These are phyloP conservation scores for Oryza rufipogon DNA, from an alignment of 176 grass and related monocot species.

Conservation along the genomic window DNA sequence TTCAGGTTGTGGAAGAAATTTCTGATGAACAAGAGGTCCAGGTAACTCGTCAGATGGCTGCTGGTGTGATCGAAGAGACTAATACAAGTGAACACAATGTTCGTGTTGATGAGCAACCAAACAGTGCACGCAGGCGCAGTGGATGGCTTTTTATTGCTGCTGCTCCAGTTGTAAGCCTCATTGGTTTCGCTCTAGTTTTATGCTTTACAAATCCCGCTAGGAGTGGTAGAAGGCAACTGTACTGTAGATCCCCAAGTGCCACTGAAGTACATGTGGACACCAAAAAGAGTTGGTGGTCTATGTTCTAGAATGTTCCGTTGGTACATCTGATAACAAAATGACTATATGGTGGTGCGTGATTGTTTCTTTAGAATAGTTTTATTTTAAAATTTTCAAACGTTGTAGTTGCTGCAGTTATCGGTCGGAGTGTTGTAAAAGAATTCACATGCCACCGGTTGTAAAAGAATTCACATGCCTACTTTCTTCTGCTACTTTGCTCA, in stretches of 20 bases:
- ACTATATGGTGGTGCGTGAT: neutral
- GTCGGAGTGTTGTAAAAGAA: neutral
- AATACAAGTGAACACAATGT: slow-evolving; percentile 26
- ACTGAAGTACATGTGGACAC: slow-evolving; percentile 37
- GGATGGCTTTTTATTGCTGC: slow-evolving; percentile 69
- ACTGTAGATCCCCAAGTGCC: slow-evolving; percentile 37
- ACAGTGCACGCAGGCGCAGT: slow-evolving; percentile 21
- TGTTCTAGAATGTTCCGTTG: slow-evolving; percentile 57
- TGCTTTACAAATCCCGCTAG: slow-evolving; percentile 69
- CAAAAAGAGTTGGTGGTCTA: slow-evolving; percentile 86
- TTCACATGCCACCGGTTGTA: neutral
- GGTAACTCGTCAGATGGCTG: slow-evolving; percentile 26
- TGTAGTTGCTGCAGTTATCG: neutral
- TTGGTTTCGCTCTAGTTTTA: slow-evolving; percentile 74
- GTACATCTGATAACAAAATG: slow-evolving; percentile 2
- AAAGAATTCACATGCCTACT: neutral
- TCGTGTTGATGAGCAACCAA: slow-evolving; percentile 41
- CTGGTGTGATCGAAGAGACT: slow-evolving; percentile 27
- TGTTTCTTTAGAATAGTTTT: slow-evolving; percentile 12
- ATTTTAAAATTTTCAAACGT: slow-evolving; percentile 10
- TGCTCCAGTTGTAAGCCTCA: slow-evolving; percentile 72
- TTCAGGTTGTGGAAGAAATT: slow-evolving; percentile 40
- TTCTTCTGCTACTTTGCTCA: neutral
- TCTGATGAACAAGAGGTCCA: slow-evolving; percentile 52
- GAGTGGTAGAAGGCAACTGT: slow-evolving; percentile 46